Conservation (phyloP, 345 rosid species). For the Limnanthes douglasii region DNA sequence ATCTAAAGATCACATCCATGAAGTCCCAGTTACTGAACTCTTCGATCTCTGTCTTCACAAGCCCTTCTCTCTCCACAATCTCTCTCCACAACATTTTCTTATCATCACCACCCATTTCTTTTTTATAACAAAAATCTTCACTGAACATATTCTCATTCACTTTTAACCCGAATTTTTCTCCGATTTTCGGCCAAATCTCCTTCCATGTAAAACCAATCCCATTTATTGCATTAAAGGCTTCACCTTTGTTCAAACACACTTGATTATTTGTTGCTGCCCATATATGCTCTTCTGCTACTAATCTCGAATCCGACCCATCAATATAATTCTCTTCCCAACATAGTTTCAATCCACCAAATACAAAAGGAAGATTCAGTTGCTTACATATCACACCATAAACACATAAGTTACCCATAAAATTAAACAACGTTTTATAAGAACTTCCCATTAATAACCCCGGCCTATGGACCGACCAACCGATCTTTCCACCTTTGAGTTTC, state of each 20-base stretch:
- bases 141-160: conserved; percentile 24
- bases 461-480: conserved; percentile 63
- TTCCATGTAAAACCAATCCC: conserved; percentile 70
- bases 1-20: conserved; percentile 59
- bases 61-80: conserved; percentile 35
- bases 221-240: conserved; percentile 58
- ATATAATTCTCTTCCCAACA: conserved; percentile 79
- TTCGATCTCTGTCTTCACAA: conserved; percentile 36
- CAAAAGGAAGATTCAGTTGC: conserved; percentile 52
- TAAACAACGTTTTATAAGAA: conserved; percentile 45
- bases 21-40: conserved; percentile 83
- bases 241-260: conserved; percentile 27
- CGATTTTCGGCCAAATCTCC: conserved; percentile 62
- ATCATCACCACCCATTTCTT: conserved; percentile 36
- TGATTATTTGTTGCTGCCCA: conserved; percentile 53
- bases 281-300: conserved; percentile 71
- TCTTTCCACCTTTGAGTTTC: conserved; percentile 23
- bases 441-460: conserved; percentile 72
- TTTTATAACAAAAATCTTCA: conserved; percentile 28
- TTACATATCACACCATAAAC: conserved; percentile 64
- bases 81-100: conserved; percentile 47
- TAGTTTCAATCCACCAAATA: conserved; percentile 73
- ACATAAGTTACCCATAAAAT: conserved; percentile 63
- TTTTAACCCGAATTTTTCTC: conserved; percentile 34
- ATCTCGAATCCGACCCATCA: conserved; percentile 57